Conservation (phyloP, 352 stramenopile genomes). For the Vaucheria bursata region DNA sequence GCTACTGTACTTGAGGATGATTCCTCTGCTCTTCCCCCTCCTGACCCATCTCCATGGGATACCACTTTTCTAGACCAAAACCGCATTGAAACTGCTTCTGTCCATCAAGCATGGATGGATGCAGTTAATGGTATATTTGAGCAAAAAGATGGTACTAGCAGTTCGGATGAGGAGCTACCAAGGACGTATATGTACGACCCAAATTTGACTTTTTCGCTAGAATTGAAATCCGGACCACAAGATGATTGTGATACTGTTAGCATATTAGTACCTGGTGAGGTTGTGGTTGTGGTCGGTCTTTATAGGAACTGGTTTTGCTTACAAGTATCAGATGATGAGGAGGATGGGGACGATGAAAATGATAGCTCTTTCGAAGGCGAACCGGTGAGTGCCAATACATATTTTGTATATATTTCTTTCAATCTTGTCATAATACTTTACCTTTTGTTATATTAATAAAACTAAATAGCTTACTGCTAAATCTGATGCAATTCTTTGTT, state of each 20-base stretch:
- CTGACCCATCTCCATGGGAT: no score
- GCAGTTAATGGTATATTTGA: not conserved
- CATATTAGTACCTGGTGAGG: not conserved
- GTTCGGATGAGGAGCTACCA: slow-evolving; percentile 12
- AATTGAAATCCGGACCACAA: not conserved
- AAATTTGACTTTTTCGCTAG: not conserved
- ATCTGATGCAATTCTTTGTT: no score
- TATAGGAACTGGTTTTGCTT: not conserved
- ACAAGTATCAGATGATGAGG: no score
- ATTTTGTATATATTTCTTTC: no score
- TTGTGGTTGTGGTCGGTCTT: not conserved
- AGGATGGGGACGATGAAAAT: no score
- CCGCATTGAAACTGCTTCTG: slow-evolving; percentile 6
- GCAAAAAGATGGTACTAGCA: not conserved
- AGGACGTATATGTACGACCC: not conserved
- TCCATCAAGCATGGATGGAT: slow-evolving; percentile 20
- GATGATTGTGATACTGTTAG: not conserved
- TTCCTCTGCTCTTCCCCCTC: no score
- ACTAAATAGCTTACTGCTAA: no score
- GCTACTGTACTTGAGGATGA: slow-evolving; percentile 8
- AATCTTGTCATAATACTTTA: no score
- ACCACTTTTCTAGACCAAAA: no score
- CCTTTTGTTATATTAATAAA: no score
- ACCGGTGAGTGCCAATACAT: no score
- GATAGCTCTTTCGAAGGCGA: no score